Percentiles rank a stretch among this genome's conserved stretches.
These are phyloP conservation scores for Yamadazyma membranifaciens DNA, from an alignment of 1,139 yeast species.

Conservation along the genomic window DNA sequence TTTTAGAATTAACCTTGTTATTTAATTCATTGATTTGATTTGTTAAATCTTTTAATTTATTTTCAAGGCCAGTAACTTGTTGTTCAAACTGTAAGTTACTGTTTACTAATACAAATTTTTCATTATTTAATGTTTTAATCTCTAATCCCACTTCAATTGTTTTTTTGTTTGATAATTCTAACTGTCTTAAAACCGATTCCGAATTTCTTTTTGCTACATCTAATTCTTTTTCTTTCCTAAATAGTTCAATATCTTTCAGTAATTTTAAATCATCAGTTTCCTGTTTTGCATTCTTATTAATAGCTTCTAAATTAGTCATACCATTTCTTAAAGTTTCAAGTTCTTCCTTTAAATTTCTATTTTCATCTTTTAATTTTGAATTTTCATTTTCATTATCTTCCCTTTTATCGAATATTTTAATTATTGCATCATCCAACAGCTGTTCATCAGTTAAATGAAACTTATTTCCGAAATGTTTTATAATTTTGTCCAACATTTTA, in stretches of 20 bases:
- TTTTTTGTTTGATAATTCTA: not conserved
- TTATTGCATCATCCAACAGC: not conserved
- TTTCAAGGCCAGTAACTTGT: not conserved
- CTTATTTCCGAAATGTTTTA: not conserved
- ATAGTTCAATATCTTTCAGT: constrained; percentile 4
- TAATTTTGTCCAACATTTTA: not conserved
- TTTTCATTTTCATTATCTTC: not conserved
- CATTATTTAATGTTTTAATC: constrained; percentile 1
- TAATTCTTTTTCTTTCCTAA: constrained; percentile 6
- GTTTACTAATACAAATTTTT: constrained; percentile 4
- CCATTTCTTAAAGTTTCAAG: not conserved
- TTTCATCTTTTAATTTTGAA: not conserved
- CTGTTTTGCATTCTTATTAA: constrained; percentile 1
- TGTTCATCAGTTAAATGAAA: not conserved
- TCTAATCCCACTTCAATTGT: constrained; percentile 1
- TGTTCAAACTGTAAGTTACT: constrained; percentile 1
- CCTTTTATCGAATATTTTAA: not conserved
- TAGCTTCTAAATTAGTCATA: not conserved
- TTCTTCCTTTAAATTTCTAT: not conserved
- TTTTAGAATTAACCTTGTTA: not conserved
- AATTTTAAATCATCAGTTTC: constrained; percentile 4
- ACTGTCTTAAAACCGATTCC: not conserved
- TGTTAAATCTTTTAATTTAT: not conserved
- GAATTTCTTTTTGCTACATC: constrained; percentile 3
- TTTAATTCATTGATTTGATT: not conserved